Percentiles rank a stretch among this genome's conserved stretches.
phyloP scores from a whole-genome alignment of 441 rosid genomes.

The Corymbia citriodora region DNA sequence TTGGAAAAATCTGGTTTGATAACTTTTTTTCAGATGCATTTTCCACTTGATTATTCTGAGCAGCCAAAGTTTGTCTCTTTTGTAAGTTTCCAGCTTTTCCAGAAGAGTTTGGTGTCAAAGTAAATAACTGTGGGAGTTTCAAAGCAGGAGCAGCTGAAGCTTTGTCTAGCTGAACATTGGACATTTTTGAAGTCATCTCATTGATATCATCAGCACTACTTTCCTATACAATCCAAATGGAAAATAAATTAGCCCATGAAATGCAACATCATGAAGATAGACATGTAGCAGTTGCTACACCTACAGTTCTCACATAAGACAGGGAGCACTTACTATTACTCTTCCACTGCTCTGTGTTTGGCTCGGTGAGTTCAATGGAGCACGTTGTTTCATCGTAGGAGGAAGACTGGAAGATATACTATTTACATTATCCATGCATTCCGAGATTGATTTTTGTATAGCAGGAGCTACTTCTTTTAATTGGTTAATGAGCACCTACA shows the following conservation, averaged over 20 bases:
- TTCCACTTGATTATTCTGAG: conserved; percentile 62
- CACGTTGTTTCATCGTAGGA: conserved; percentile 47
- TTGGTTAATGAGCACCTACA: conserved; percentile 93
- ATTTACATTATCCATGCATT: conserved; percentile 78
- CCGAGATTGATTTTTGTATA: conserved; percentile 82
- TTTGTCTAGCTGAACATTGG: conserved; percentile 76
- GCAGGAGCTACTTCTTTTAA: conserved; percentile 93
- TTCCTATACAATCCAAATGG: conserved; percentile 46
- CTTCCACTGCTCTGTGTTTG: conserved; percentile 85
- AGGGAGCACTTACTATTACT: conserved; percentile 39
- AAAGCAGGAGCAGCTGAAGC: conserved; percentile 70
- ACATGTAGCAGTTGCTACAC: neutral
- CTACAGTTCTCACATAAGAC: neutral
- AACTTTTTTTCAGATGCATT: conserved; percentile 56
- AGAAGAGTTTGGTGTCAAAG: conserved; percentile 87
- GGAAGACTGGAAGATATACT: conserved; percentile 70
- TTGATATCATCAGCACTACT: conserved; percentile 57
- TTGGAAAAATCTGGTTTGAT: conserved; percentile 47
- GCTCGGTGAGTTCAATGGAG: conserved; percentile 51
- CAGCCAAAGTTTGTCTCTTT: conserved; percentile 51
- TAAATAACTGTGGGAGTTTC: conserved; percentile 92
- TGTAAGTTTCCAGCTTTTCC: conserved; percentile 77
- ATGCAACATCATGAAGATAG: neutral
- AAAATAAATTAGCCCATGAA: neutral
- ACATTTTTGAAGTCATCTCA: conserved; percentile 69